A percentile compares a stretch with the other conserved stretches of the same genome.
Evolutionary conservation across 345 rosid genomes (phyloP).

Genomic region (Eucalyptus leucophloia): DNA sequence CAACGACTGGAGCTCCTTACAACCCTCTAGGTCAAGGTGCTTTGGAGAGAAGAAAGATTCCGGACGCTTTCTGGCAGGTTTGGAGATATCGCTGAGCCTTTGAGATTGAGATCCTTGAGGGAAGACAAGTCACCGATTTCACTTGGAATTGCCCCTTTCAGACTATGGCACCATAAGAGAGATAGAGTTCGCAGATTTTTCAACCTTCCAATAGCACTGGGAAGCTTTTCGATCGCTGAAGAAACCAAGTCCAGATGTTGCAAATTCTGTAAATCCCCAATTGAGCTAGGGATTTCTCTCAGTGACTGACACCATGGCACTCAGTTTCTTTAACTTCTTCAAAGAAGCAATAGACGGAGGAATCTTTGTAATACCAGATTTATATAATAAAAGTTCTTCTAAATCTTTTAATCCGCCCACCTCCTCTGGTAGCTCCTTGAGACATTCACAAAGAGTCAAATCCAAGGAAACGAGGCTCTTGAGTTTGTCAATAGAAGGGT

Average conservation of each 20-base stretch:
- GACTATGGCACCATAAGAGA: rapidly evolving
- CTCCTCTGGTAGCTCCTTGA: background rate
- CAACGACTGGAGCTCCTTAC: rapidly evolving
- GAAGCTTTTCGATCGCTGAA: too few relatives aligned
- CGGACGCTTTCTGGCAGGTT: too few relatives aligned
- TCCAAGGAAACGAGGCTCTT: background rate
- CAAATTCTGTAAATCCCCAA: too few relatives aligned
- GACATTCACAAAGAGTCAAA: rapidly evolving
- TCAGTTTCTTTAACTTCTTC: rapidly evolving
- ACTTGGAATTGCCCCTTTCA: background rate
- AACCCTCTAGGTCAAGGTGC: rapidly evolving
- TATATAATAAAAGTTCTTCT: rapidly evolving
- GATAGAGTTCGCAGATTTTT: rapidly evolving
- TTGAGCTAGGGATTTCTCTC: too few relatives aligned
- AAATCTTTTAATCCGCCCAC: background rate
- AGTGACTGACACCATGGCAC: rapidly evolving
- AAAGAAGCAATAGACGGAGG: rapidly evolving
- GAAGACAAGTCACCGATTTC: too few relatives aligned
- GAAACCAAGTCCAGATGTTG: rapidly evolving
- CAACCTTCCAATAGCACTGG: background rate
- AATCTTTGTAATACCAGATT: rapidly evolving
- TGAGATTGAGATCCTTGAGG: rapidly evolving
- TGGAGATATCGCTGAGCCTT: rapidly evolving
- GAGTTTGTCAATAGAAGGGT: background rate
- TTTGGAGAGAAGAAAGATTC: too few relatives aligned